phyloP scores from a whole-genome alignment of 345 rosid species.

The Garcia nutans region DNA sequence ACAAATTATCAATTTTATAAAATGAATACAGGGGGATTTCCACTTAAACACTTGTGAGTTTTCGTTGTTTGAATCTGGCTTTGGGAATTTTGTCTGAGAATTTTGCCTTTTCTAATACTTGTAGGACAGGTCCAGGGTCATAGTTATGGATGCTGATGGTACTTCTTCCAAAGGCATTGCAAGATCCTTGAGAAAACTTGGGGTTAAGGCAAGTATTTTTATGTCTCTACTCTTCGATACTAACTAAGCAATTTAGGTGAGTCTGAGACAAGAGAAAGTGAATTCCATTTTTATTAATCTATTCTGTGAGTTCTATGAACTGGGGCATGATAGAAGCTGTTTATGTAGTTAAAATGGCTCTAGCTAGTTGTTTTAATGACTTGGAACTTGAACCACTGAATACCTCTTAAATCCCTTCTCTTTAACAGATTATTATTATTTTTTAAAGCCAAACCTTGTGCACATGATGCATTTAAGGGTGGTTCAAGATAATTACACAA shows the following conservation, averaged over 20 bases:
- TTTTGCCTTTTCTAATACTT: constrained; percentile 42
- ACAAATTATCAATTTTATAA: neutral
- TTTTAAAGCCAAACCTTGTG: neutral
- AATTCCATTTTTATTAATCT: neutral
- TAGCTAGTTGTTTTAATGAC: neutral
- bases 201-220: constrained; percentile 58
- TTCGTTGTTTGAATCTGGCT: neutral
- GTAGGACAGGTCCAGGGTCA: constrained; percentile 97
- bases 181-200: constrained; percentile 84
- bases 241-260: neutral
- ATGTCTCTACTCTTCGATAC: constrained; percentile 7
- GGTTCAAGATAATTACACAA: neutral
- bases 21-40: neutral
- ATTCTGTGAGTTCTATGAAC: neutral
- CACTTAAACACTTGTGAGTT: constrained; percentile 1
- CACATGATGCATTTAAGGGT: neutral
- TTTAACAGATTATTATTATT: neutral
- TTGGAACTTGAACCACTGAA: neutral
- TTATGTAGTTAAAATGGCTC: neutral
- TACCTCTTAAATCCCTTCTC: neutral
- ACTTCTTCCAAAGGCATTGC: constrained; percentile 80
- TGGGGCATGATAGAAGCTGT: neutral
- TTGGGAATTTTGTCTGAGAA: constrained; percentile 32
- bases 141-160: constrained; percentile 94
- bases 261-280: neutral